These are phyloP conservation scores for Colletotrichum sp. DNA, from an alignment of 2,329 filamentous ascomycete species.

Conservation along the genomic window DNA sequence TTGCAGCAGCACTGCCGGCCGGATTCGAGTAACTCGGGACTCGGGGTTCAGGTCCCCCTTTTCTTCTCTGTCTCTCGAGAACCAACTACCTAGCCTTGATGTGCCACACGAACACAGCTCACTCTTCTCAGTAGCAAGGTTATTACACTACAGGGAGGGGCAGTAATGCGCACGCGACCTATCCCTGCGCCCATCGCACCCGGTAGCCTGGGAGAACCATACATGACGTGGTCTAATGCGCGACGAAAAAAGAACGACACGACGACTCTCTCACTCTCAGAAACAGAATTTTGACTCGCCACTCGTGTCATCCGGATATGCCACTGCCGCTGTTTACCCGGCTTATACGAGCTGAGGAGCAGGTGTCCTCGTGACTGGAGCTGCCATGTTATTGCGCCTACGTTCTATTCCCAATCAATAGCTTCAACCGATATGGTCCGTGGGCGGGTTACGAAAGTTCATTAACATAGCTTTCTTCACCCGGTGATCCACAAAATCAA, in stretches of 20 bases:
- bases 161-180: not conserved
- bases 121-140: not conserved
- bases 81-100: not conserved
- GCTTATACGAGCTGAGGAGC: not conserved
- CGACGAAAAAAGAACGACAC: not conserved
- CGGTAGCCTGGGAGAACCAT: not conserved
- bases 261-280: not conserved
- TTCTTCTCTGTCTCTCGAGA: not conserved
- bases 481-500: not conserved
- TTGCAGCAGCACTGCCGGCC: not conserved
- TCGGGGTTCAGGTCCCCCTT: not conserved
- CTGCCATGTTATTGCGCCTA: not conserved
- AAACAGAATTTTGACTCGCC: conserved; percentile 7
- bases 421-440: not conserved
- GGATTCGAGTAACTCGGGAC: not conserved
- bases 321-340: not conserved
- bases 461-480: not conserved
- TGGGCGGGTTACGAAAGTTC: not conserved
- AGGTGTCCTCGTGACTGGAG: not conserved
- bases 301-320: not conserved
- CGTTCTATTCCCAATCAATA: not conserved
- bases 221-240: not conserved
- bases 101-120: not conserved
- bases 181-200: not conserved
- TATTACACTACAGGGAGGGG: not conserved